Conservation (phyloP, 176 grass and related monocot genomes). For the Triticum urartu region DNA sequence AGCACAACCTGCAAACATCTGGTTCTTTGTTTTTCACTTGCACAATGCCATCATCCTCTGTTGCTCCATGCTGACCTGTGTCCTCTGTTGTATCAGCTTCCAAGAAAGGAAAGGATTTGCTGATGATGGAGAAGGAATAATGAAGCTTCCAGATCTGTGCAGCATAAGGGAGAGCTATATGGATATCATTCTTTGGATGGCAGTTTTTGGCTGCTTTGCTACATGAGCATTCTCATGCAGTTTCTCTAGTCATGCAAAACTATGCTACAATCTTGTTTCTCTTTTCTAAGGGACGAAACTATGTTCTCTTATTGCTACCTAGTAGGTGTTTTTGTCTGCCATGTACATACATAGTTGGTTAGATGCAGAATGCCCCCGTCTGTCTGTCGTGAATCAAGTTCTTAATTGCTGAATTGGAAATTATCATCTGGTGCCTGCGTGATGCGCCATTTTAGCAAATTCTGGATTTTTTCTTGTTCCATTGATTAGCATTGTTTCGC, state of each 20-base stretch:
- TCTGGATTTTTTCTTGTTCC: not conserved
- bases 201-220: not conserved
- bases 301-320: not conserved
- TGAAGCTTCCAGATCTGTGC: slow-evolving; percentile 23
- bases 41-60: not conserved
- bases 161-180: slow-evolving; percentile 23
- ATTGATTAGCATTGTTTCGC: no score
- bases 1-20: not conserved
- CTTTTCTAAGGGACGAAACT: not conserved
- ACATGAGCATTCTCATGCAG: slow-evolving; percentile 8
- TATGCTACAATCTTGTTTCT: not conserved
- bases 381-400: not conserved
- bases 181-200: not conserved
- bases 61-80: not conserved
- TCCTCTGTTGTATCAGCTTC: not conserved
- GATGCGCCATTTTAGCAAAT: not conserved
- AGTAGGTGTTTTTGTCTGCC: not conserved
- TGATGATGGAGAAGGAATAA: slow-evolving; percentile 3
- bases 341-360: slow-evolving; percentile 17
- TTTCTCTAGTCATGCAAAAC: not conserved
- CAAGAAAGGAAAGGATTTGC: not conserved
- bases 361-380: not conserved
- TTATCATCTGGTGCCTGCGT: not conserved
- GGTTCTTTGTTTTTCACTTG: not conserved
- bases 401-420: not conserved